Evolutionary conservation across 2,329 filamentous ascomycete genomes (phyloP).

Genomic region (Penicillium sp.): DNA sequence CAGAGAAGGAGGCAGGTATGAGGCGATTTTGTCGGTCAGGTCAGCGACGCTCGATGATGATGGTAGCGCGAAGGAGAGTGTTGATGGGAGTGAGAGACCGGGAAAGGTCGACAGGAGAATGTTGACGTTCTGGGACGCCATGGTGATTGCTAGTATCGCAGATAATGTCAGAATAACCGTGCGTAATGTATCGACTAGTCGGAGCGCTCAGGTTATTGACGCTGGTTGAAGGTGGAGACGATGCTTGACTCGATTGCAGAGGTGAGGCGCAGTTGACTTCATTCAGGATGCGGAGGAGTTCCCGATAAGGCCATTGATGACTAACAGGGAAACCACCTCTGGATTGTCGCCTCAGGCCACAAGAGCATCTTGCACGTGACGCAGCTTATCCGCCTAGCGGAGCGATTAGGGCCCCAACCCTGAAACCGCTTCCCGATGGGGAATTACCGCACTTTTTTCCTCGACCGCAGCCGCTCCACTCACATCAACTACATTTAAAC

Average conservation of each 20-base stretch:
- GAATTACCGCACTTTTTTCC: conserved; percentile 34
- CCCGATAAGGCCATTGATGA: too few species aligned
- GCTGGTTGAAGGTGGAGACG: too few species aligned
- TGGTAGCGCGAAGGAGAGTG: conserved; percentile 65
- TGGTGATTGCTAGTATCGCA: not conserved
- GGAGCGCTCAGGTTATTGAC: too few species aligned
- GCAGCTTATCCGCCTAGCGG: too few species aligned
- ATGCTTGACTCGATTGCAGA: too few species aligned
- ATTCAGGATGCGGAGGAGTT: too few species aligned
- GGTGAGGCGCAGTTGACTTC: too few species aligned
- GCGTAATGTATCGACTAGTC: too few species aligned
- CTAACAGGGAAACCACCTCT: too few species aligned
- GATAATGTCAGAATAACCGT: too few species aligned
- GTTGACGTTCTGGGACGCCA: conserved; percentile 59
- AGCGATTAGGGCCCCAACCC: conserved; percentile 26
- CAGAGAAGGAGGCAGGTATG: conserved; percentile 49
- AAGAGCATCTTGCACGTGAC: too few species aligned
- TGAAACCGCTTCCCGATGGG: conserved; percentile 24
- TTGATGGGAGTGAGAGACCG: conserved; percentile 73
- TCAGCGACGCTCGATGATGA: conserved; percentile 57
- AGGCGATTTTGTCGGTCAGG: conserved; percentile 54
- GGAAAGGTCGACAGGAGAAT: conserved; percentile 76
- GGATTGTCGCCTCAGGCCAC: too few species aligned
- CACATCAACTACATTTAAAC: conserved; percentile 30
- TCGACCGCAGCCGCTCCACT: conserved; percentile 29